A percentile compares a stretch with the other conserved stretches of the same genome.
These are phyloP conservation scores for Sphaerulina populicola DNA, from an alignment of 2,329 filamentous ascomycete genomes.

Conservation along the genomic window DNA sequence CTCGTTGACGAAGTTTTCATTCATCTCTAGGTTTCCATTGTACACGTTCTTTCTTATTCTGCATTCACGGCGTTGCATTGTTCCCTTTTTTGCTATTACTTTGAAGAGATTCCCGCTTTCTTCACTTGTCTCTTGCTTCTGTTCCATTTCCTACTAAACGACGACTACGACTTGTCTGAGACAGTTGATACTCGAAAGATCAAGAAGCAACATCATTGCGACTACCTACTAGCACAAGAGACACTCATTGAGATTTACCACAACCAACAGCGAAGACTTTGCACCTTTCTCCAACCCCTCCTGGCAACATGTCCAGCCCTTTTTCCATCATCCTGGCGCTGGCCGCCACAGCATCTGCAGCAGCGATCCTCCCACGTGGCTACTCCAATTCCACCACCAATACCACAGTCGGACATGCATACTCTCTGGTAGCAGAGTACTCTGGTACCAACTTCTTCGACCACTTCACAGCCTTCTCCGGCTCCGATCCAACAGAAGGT, in stretches of 20 bases:
- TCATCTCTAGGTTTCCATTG: not conserved
- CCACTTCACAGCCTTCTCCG: slow-evolving; percentile 39
- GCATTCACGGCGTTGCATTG: slow-evolving; percentile 1
- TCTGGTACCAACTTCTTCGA: slow-evolving; percentile 37
- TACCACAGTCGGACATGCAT: slow-evolving; percentile 9
- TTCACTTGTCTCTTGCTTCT: not conserved
- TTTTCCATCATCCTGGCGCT: slow-evolving; percentile 5
- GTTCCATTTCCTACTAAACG: not conserved
- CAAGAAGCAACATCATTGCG: not conserved
- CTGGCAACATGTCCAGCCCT: not conserved
- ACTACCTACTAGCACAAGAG: not conserved
- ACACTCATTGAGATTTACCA: not conserved
- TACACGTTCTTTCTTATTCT: not conserved
- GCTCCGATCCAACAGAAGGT: slow-evolving; percentile 40
- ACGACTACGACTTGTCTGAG: not conserved
- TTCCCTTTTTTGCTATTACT: not conserved
- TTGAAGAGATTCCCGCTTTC: not conserved
- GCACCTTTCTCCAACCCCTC: not conserved
- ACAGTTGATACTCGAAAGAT: not conserved
- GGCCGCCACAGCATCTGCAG: slow-evolving; percentile 7
- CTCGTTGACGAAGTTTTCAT: not conserved
- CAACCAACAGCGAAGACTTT: not conserved
- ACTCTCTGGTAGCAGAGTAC: slow-evolving; percentile 28
- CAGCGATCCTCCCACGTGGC: slow-evolving; percentile 10
- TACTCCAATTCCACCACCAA: slow-evolving; percentile 4